Evolutionary conservation across 441 rosid genomes (phyloP).

Genomic region (Populus tomentosa): DNA sequence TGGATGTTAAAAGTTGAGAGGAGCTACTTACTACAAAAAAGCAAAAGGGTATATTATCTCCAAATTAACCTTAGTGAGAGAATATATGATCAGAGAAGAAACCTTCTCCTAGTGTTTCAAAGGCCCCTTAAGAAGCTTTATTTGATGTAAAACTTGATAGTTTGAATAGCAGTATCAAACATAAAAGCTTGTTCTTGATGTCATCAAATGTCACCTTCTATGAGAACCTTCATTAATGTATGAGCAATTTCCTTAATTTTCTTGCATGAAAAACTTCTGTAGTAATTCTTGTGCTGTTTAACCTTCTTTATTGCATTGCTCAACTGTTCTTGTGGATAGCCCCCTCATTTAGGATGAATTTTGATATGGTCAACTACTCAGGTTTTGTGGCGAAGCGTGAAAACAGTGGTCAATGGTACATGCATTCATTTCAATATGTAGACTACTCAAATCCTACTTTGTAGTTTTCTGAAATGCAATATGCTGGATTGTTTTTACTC

Average conservation of each 20-base stretch:
- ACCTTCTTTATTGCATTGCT: neutral
- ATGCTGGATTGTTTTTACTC: neutral
- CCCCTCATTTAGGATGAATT: neutral
- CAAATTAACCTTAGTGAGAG: neutral
- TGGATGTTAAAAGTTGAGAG: neutral
- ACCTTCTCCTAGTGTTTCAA: neutral
- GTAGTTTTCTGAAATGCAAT: neutral
- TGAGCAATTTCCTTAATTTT: neutral
- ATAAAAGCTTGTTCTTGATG: neutral
- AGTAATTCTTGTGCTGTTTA: neutral
- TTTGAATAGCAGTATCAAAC: neutral
- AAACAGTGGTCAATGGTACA: neutral
- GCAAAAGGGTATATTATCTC: neutral
- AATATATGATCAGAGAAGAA: neutral
- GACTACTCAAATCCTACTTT: neutral
- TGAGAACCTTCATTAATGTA: neutral
- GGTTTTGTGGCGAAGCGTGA: neutral
- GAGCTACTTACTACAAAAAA: neutral
- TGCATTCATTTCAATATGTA: neutral
- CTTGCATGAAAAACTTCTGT: neutral
- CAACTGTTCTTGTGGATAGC: neutral
- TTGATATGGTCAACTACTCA: neutral
- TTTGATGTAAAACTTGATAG: neutral
- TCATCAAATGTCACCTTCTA: neutral
- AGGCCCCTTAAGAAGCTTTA: neutral